phyloP scores from a whole-genome alignment of 371 early-diverging fungal species.

The Zancudomyces culisetae region DNA sequence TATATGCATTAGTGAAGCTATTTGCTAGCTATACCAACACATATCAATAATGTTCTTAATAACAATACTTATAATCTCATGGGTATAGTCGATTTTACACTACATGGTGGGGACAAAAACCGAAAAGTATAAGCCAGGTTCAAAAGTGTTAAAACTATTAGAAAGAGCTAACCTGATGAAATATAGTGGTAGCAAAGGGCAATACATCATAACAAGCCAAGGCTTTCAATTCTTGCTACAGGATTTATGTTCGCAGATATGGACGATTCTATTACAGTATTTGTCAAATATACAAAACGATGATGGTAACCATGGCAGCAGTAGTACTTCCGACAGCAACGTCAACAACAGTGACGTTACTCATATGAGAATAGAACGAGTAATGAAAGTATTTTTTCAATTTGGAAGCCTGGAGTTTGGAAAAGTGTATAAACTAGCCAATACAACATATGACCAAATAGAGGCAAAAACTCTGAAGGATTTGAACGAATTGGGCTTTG shows the following conservation, averaged over 20 bases:
- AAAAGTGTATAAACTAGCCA: constrained; percentile 66
- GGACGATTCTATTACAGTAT: constrained; percentile 88
- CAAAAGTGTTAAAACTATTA: constrained; percentile 56
- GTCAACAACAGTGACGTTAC: no score
- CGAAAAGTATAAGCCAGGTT: constrained; percentile 40
- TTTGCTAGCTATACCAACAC: no score
- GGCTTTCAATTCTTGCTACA: constrained; percentile 93
- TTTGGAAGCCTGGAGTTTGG: constrained; percentile 78
- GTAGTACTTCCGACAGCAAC: no score
- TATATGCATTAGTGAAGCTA: not conserved
- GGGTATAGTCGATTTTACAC: constrained; percentile 46
- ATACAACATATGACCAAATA: constrained; percentile 61
- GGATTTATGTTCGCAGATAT: constrained; percentile 81
- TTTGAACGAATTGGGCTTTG: constrained; percentile 70
- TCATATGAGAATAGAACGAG: constrained; percentile 30
- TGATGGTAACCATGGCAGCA: constrained; percentile 4
- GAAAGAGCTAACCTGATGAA: constrained; percentile 59
- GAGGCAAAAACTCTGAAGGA: constrained; percentile 72
- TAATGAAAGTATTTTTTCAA: constrained; percentile 80
- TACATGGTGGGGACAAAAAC: constrained; percentile 77
- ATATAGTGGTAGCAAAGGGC: constrained; percentile 9
- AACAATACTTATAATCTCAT: not conserved
- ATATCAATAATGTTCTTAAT: not conserved
- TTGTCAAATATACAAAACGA: no score
- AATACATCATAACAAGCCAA: constrained; percentile 64